Percentiles rank a stretch among this genome's conserved stretches.
phyloP scores from a whole-genome alignment of 2,329 filamentous ascomycete genomes.

The Cercospora sp. region DNA sequence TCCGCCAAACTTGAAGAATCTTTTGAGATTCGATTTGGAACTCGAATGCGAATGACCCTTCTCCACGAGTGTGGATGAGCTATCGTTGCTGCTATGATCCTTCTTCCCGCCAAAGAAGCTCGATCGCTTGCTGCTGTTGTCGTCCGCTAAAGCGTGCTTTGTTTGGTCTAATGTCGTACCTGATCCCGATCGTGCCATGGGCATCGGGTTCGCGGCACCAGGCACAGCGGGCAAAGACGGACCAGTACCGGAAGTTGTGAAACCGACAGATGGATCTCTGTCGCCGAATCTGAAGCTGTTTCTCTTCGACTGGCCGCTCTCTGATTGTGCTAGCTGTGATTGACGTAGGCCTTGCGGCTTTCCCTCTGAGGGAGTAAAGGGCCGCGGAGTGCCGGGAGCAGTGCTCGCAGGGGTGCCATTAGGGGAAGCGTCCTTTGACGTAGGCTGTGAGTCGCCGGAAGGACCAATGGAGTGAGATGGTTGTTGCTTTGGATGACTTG shows the following conservation, averaged over 20 bases:
- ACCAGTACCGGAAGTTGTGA: conserved; percentile 45
- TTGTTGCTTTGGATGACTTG: conserved; percentile 51
- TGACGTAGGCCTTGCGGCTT: conserved; percentile 72
- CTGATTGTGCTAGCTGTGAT: conserved; percentile 53
- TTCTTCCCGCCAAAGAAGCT: conserved; percentile 57
- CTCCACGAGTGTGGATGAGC: conserved; percentile 38
- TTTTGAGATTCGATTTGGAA: conserved; percentile 91
- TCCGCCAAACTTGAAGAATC: conserved; percentile 78
- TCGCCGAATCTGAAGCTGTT: conserved; percentile 80
- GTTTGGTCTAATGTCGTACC: conserved; percentile 15
- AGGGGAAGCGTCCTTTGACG: conserved; percentile 62
- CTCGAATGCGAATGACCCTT: conserved; percentile 49
- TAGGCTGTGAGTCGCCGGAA: conserved; percentile 54
- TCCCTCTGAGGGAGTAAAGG: conserved; percentile 70
- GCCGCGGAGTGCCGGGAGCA: conserved; percentile 55
- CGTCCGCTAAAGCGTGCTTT: conserved; percentile 19
- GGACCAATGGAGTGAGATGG: conserved; percentile 60
- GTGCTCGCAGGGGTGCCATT: conserved; percentile 56
- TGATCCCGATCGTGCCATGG: conserved; percentile 47
- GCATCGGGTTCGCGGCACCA: conserved; percentile 13
- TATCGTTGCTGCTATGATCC: conserved; percentile 54
- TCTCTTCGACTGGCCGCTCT: conserved; percentile 42
- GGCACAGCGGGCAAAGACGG: conserved; percentile 32
- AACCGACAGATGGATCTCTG: conserved; percentile 65
- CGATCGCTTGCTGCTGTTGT: conserved; percentile 56